Evolutionary conservation across 2,329 filamentous ascomycete genomes (phyloP), one percentile per base, ranked within the genome.

Genomic region (Bimuria novae-zelandiae): DNA sequence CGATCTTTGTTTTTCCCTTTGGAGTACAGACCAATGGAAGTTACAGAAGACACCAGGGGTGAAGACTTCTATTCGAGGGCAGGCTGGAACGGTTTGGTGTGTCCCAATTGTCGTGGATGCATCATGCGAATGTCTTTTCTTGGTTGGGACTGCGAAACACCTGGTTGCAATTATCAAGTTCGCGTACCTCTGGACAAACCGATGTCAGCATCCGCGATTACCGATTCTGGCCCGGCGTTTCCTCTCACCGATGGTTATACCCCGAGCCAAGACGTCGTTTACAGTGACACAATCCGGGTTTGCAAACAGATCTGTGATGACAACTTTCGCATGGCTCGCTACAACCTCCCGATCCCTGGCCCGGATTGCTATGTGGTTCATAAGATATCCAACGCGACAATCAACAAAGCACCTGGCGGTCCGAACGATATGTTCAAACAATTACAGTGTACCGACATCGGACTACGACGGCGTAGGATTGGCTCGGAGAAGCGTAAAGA

Each of bases 1-100:
- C 61, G 67, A 27, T 6, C 25, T 14, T 68, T 59, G 27, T 75
- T 70, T 8, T 77, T 74, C 47, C 70, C 65, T 4, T 64, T 81
- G 1, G 48, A 45, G 2, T 60, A 61, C 2, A 58, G 57, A 27
- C 29, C 45, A n/a, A 55, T 56, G 1, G 52, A 60, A 7, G 46
- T 77, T 8, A 63, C 73, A 1, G 59, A 70, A 0, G 72, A 75
- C 12, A 68, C 74, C 0, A 63, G 74, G 4, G 60, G 72, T 1
- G 77, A 77, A 4, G 74, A 79, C 49, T 80, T 82, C 3, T 79
- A 81, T 0, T 79, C 82, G 10, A 72, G 75, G 2, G 69, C 76
- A 7, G 84, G 81, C 51, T 87, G 84, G 63, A 76, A 77, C 45
- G 89, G 88, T 0, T 82, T 90, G 41, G 82, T 88, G 1, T 92